Evolutionary conservation across 495 filamentous ascomycete genomes (phyloP), one percentile per base, ranked within the genome.

Genomic region (Aspergillus ellipticus): DNA sequence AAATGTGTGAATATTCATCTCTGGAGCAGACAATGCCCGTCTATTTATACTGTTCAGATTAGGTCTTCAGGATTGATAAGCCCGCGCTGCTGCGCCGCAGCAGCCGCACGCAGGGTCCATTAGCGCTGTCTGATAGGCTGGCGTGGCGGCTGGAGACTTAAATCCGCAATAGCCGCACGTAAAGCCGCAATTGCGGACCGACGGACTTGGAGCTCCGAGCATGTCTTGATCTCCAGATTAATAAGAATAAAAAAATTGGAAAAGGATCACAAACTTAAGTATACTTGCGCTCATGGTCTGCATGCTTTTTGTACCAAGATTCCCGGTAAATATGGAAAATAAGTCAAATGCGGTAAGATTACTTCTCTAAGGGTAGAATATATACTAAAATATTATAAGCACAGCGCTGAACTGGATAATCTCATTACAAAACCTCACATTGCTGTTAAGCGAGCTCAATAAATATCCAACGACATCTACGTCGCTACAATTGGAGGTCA

Each of bases 101-200:
- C 46, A 46, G 49, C 61, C 61, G 54, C 60, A 49, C 13, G 24
- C 24, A 20, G 35, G 17, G 16, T 13, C 17, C 9, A 22, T 24
- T 28, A 39, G 46, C 53, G 26, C 52, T 42, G 33, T 41, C 20
- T 20, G 39, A 60, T 52, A 11, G 48, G 48, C 28, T 35, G 15
- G 37, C 54, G 54, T 57, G 49, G 63, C 54, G 55, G n/a, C 56
- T 48, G 19, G 24, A 28, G n/a, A 43, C 20, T 15, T 33, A 62
- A 64, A 1, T 60, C 63, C 66, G 66, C 66, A 68, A 28, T 61
- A 56, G 58, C 65, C 65, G 62, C 62, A 61, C 31, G 31, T 58
- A 58, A 61, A 55, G 57, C 63, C 63, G 63, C 56, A 49, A n/a
- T 13, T 46, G 11, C 33, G 13, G 49, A 24, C 49, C 47, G 15